Conservation (phyloP, 164 flowering plant species). For the Chloranthus sessilifolius region DNA sequence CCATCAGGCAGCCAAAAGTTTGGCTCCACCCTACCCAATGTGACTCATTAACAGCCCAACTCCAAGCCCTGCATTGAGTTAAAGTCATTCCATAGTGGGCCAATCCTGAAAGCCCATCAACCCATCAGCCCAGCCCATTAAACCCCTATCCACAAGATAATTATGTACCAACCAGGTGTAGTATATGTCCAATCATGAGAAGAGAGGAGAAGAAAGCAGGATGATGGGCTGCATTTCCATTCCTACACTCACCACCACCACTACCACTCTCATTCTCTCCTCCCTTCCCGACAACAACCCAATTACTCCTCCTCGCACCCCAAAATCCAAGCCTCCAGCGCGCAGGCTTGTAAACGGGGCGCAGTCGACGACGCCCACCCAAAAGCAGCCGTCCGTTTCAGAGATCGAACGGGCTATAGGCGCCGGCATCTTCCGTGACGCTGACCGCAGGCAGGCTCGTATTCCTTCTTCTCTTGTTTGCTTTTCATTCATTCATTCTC, state of each 20-base stretch:
- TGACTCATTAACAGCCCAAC: too few species aligned
- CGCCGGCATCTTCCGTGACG: slow-evolving; percentile 49
- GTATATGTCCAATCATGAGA: too few species aligned
- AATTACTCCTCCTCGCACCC: slow-evolving; percentile 9
- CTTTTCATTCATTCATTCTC: not conserved
- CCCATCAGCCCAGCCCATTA: too few species aligned
- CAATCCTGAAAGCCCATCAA: too few species aligned
- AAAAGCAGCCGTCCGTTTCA: slow-evolving; percentile 35
- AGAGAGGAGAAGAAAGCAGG: not conserved
- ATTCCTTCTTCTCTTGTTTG: not conserved
- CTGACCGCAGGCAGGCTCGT: slow-evolving; percentile 25
- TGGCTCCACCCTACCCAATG: too few species aligned
- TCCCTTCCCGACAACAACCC: slow-evolving; percentile 15
- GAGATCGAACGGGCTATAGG: slow-evolving; percentile 75
- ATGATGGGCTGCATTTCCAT: not conserved
- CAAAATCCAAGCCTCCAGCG: not conserved
- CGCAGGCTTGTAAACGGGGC: slow-evolving; percentile 4
- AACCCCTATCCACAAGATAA: too few species aligned
- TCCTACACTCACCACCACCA: not conserved
- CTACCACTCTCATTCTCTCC: slow-evolving; percentile 8
- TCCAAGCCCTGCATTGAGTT: too few species aligned
- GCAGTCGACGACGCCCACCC: slow-evolving; percentile 3
- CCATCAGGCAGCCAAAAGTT: too few species aligned
- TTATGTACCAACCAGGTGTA: too few species aligned
- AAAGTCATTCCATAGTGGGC: too few species aligned